Base-by-base conservation (phyloP, 192 early-diverging fungal species). In the Coemansia sp. region DNA sequence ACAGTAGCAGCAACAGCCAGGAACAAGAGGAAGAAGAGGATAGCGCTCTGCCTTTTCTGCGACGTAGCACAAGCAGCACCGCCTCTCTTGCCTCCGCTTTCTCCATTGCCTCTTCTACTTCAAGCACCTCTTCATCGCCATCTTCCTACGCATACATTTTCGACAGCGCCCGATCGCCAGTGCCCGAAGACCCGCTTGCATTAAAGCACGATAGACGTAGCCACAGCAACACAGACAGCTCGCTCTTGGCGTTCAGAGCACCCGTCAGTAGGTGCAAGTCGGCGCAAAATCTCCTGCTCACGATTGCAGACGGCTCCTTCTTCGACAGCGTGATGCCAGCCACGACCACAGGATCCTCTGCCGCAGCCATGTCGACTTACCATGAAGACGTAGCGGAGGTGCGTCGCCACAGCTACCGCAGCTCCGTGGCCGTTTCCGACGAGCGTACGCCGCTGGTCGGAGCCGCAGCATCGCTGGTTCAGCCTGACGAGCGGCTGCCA, bases 91-190 rank as follows among this genome's bases (percentile, higher is more conserved):
- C 42, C 34, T 77, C 74, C 8, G 37, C 42, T 13, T 61, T 69
- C 25, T 81, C 69, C 7, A 59, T 51, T 2, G 30, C 64, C 7
- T 69, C 75, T 3, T 77, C 70, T 12, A 6, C 67, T 0, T 64
- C 59, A 16, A 75, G 72, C 28, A 68, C 72, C 8, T 75, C 78
- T 7, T 81, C 78, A 4, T 53, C 62, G 3, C 61, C 59, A 29
- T 81, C 78, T n/a, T 71, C 72, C 0, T 81, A 81, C 64, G 70
- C 78, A 7, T 81, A 81, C 34, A 59, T 81, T 35, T 81, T 81
- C 23, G 78, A 75, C 61, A 75, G 69, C 39, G 78, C 72, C 16
- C 72, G 78, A 2, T 62, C 69, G 7, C 33, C 73, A 16, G 35
- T 58, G 31, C 18, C 42, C 30, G 61, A 30, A 29, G 59, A 40